Base-by-base conservation (phyloP, 768 basidiomycete genomes). In the Pholiota conissans region DNA sequence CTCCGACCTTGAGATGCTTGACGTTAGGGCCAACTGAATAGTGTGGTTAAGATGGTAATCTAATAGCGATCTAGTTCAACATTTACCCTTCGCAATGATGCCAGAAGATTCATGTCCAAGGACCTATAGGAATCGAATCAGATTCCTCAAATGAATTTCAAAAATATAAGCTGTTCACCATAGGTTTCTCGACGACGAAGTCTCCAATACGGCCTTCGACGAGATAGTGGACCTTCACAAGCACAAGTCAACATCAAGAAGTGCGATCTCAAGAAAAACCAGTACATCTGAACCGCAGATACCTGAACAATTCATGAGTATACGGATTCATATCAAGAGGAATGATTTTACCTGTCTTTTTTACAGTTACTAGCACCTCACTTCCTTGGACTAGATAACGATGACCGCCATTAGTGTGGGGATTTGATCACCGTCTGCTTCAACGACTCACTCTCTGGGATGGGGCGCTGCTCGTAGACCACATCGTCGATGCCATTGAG, bases 31-130 rank as follows among this genome's bases (percentile, higher is more conserved):
- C 94, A 56, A 93, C 92, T 90, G 65, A 3, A 52, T 53, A 13
- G 40, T 40, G 20, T 40, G 42, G 26, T 30, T 18, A 47, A 45
- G 32, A 57, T 22, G 37, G 50, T 11, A 49, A 30, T n/a, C 26
- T 26, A 35, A 22, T 47, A 8, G 24, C 13, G 14, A 24, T 10
- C 27, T 18, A 30, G 9, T 11, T 16, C 18, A n/a, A 49, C n/a
- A 37, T 63, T 52, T 60, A 87, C 90, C 82, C 76, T 87, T 88
- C 55, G 74, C 76, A 49, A 97, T 73, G 48, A 93, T 73, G 10
- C 93, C 95, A 26, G 93, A 79, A 2, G 93, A 93, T 75, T 98
- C 96, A 67, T 98, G 96, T 18, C 96, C 96, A 42, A 98, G 86
- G 49, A 94, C 90, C 93, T 71, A 35, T n/a, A 7, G 37, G 34